A percentile compares a stretch with the other conserved stretches of the same genome.
phyloP scores from a whole-genome alignment of 2,329 filamentous ascomycete species.

The Emericellopsis atlantica region DNA sequence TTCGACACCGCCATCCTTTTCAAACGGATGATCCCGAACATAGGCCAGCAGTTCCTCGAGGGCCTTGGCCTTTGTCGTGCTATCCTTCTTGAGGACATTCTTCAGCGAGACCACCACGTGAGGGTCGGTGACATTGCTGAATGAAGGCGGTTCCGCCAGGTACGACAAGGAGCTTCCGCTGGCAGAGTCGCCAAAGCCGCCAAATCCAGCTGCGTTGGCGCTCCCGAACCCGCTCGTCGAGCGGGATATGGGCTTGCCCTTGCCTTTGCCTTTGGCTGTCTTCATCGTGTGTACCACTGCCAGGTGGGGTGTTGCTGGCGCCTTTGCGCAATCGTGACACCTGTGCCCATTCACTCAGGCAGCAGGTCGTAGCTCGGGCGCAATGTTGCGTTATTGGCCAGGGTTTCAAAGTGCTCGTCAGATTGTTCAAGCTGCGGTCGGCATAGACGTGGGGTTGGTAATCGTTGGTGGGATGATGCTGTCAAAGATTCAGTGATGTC shows the following conservation, averaged over 20 bases:
- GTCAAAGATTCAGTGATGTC: no score
- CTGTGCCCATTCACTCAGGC: no score
- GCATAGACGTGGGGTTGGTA: no score
- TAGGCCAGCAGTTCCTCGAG: slow-evolving; percentile 70
- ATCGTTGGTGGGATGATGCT: no score
- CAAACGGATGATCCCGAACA: slow-evolving; percentile 40
- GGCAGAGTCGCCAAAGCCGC: slow-evolving; percentile 3
- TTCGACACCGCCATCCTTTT: slow-evolving; percentile 52
- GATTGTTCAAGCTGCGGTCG: no score
- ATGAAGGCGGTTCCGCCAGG: slow-evolving; percentile 72
- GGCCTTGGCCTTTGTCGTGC: slow-evolving; percentile 80
- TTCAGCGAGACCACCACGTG: slow-evolving; percentile 85
- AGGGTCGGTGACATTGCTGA: slow-evolving; percentile 63
- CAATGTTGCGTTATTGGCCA: no score
- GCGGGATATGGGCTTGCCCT: slow-evolving; percentile 1
- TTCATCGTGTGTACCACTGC: not conserved
- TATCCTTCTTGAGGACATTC: slow-evolving; percentile 85
- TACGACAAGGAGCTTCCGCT: slow-evolving; percentile 57
- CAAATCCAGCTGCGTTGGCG: slow-evolving; percentile 1
- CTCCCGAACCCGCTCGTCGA: not conserved
- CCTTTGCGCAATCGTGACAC: not conserved
- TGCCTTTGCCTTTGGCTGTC: not conserved
- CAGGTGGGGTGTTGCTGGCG: slow-evolving; percentile 1
- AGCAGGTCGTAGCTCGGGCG: no score
- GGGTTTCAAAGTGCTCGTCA: no score